These are phyloP conservation scores for Fusarium albidum DNA, from an alignment of 2,329 filamentous ascomycete genomes.

Conservation along the genomic window DNA sequence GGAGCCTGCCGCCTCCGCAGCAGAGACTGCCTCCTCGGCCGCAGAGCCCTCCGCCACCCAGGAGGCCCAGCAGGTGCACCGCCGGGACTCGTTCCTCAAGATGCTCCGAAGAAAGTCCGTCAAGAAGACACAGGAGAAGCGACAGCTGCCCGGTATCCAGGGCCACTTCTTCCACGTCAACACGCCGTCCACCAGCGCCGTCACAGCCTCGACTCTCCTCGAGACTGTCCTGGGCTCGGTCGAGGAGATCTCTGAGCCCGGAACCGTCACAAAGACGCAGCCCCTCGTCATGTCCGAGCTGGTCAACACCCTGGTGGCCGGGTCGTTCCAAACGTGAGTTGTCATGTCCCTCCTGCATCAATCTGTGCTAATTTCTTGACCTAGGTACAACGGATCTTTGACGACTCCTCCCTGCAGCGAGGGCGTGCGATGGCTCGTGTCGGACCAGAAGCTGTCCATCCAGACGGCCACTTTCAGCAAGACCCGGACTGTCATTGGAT, in stretches of 20 bases:
- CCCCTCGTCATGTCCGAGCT: constrained; percentile 54
- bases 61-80: neutral
- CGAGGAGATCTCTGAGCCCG: constrained; percentile 48
- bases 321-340: constrained; percentile 43
- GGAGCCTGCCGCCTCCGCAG: too few relatives aligned
- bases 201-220: constrained; percentile 40
- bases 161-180: constrained; percentile 18
- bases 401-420: constrained; percentile 71
- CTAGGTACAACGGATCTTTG: constrained; percentile 63
- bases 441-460: constrained; percentile 56
- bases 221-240: constrained; percentile 46
- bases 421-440: constrained; percentile 62
- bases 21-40: too few relatives aligned
- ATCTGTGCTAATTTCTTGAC: neutral
- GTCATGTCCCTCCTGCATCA: too few relatives aligned
- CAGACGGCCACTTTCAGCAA: constrained; percentile 50
- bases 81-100: constrained; percentile 9
- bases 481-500: constrained; percentile 21
- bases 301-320: constrained; percentile 35
- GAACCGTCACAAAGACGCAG: constrained; percentile 46
- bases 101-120: constrained; percentile 9
- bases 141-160: constrained; percentile 15
- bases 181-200: constrained; percentile 7
- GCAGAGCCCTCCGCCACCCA: neutral
- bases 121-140: constrained; percentile 5